phyloP scores from a whole-genome alignment of 1,284 basidiomycete genomes.

The Afroboletus lepidellus region DNA sequence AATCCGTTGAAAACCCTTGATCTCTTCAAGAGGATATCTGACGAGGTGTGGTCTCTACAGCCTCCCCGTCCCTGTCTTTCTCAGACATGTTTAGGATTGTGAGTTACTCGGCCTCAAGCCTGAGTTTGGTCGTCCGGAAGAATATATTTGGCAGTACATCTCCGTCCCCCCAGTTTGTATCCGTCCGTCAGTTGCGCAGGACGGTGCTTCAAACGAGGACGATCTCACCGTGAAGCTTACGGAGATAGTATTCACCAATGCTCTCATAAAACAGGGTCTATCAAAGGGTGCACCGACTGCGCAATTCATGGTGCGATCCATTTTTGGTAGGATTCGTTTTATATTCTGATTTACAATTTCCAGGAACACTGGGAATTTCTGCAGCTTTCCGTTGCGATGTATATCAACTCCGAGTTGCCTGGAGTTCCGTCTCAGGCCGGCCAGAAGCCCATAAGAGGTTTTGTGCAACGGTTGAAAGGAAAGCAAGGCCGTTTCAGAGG shows the following conservation, averaged over 20 bases:
- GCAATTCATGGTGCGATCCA: conserved; percentile 75
- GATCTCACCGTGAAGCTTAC: conserved; percentile 97
- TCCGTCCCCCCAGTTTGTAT: conserved; percentile 98
- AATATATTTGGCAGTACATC: conserved; percentile 99
- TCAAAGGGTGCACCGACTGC: conserved; percentile 86
- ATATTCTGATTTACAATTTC: conserved; percentile 10
- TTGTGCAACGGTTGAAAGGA: conserved; percentile 97
- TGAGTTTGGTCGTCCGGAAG: conserved; percentile 88
- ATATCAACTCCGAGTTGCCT: conserved; percentile 97
- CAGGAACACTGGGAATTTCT: conserved; percentile 99
- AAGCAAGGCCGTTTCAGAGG: conserved; percentile 99
- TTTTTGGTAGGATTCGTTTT: neutral
- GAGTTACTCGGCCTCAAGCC: conserved; percentile 93
- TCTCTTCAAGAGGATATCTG: conserved; percentile 90
- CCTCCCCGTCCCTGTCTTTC: neutral
- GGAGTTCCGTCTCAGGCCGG: conserved; percentile 85
- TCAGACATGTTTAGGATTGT: conserved; percentile 65
- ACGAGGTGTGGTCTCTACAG: conserved; percentile 60
- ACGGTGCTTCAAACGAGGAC: conserved; percentile 97
- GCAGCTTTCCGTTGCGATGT: conserved; percentile 93
- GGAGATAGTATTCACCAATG: conserved; percentile 96
- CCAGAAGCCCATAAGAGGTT: conserved; percentile 92
- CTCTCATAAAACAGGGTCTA: conserved; percentile 88
- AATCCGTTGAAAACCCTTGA: conserved; percentile 95
- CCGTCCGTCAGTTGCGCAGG: conserved; percentile 95